Percentiles rank a stretch among this genome's conserved stretches.
Conservation (phyloP, 1,139 yeast species). For the Magnusiomyces suaveolens region DNA sequence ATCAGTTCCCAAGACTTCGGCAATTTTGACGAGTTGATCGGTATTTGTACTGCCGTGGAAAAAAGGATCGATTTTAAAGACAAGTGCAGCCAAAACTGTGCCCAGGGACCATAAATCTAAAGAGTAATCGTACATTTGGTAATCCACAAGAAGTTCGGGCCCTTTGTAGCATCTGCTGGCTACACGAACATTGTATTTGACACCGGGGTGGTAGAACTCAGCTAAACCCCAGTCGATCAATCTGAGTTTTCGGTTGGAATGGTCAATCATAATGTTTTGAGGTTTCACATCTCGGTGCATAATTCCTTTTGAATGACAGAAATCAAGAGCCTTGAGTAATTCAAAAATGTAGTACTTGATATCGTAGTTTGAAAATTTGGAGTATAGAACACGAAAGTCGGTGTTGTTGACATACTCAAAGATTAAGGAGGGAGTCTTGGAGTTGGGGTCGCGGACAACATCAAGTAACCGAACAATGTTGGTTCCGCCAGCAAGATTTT, state of each 20-base stretch:
- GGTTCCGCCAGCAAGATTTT: slow-evolving; percentile 79
- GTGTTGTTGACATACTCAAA: slow-evolving; percentile 86
- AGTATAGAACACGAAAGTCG: slow-evolving; percentile 83
- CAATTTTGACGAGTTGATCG: slow-evolving; percentile 92
- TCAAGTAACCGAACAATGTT: slow-evolving; percentile 75
- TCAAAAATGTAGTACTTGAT: slow-evolving; percentile 84
- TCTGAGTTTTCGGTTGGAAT: slow-evolving; percentile 55
- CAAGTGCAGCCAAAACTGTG: slow-evolving; percentile 95
- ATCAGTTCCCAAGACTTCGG: slow-evolving; percentile 84
- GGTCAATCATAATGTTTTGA: slow-evolving; percentile 97
- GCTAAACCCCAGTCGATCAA: slow-evolving; percentile 98
- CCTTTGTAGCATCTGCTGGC: slow-evolving; percentile 98
- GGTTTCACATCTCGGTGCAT: slow-evolving; percentile 99
- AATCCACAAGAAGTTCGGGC: slow-evolving; percentile 90
- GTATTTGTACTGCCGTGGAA: slow-evolving; percentile 95
- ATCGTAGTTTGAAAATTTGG: slow-evolving; percentile 77
- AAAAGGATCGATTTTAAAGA: slow-evolving; percentile 92
- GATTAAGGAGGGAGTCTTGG: slow-evolving; percentile 86
- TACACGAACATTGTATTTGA: slow-evolving; percentile 91
- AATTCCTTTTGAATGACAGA: slow-evolving; percentile 93
- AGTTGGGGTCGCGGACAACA: slow-evolving; percentile 80
- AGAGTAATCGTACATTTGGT: slow-evolving; percentile 88
- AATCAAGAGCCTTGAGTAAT: slow-evolving; percentile 81
- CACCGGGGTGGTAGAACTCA: slow-evolving; percentile 91
- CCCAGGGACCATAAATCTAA: slow-evolving; percentile 96